These are phyloP conservation scores for Epithemia pelagica DNA, from an alignment of 108 stramenopile species.

Conservation along the genomic window DNA sequence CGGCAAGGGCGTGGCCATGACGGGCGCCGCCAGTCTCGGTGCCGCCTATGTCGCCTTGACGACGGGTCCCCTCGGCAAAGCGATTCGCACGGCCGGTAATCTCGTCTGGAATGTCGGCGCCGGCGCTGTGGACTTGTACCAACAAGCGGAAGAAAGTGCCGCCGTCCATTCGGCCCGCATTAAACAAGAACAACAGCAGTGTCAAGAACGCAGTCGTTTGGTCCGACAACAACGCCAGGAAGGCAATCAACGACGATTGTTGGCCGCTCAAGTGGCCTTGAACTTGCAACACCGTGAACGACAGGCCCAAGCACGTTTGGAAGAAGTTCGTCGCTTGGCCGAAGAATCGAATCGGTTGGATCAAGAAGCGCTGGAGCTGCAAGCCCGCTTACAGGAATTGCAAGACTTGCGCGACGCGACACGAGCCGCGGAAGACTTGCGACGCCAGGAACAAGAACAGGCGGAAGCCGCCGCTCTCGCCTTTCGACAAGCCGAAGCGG, in stretches of 20 bases:
- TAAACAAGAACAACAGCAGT: neutral
- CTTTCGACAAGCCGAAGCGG: neutral
- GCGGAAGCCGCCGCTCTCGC: neutral
- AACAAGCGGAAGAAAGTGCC: neutral
- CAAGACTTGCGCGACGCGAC: neutral
- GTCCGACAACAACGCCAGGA: neutral
- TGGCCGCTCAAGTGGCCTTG: neutral
- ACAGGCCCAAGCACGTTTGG: neutral
- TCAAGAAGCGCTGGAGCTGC: neutral
- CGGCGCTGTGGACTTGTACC: conserved; percentile 9
- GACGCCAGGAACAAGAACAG: neutral
- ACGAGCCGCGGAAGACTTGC: neutral
- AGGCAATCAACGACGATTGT: neutral
- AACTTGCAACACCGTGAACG: neutral
- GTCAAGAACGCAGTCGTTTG: neutral
- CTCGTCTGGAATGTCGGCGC: conserved; percentile 38
- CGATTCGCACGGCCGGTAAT: conserved; percentile 41
- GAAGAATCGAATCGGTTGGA: neutral
- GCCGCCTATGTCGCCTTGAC: conserved; percentile 51
- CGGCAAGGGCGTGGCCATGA: conserved; percentile 25
- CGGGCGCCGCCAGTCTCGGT: conserved; percentile 37
- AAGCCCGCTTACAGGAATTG: neutral
- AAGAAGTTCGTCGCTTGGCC: neutral
- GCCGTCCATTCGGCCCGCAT: neutral
- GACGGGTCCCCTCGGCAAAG: conserved; percentile 39